phyloP scores from a whole-genome alignment of 1,284 basidiomycete species.

The Boletus semigastroideus region DNA sequence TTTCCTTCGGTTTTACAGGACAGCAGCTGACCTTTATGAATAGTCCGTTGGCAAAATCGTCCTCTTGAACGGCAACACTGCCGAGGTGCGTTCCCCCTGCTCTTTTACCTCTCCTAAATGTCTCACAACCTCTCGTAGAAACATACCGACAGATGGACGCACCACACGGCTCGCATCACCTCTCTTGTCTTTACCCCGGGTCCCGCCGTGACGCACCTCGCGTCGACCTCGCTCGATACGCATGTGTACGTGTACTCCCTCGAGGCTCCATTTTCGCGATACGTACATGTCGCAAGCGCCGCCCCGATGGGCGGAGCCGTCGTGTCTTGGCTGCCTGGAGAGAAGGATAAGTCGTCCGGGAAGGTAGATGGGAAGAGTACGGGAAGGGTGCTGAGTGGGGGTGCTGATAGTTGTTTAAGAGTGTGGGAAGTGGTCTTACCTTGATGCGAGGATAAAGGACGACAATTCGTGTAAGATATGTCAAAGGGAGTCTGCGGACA shows the following conservation, averaged over 20 bases:
- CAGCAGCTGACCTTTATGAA: not conserved
- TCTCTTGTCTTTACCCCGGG: conserved; percentile 56
- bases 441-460: conserved; percentile 10
- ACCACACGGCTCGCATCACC: conserved; percentile 83
- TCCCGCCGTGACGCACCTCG: conserved; percentile 50
- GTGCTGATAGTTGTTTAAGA: conserved; percentile 82
- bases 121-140: conserved; percentile 6
- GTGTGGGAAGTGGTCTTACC: conserved; percentile 70
- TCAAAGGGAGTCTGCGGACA: too few species aligned
- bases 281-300: conserved; percentile 84
- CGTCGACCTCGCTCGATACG: conserved; percentile 89
- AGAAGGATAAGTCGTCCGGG: not conserved
- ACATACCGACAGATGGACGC: conserved; percentile 67
- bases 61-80: conserved; percentile 68
- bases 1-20: not conserved
- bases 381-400: conserved; percentile 66
- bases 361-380: conserved; percentile 28
- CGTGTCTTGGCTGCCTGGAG: conserved; percentile 70
- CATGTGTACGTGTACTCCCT: conserved; percentile 90
- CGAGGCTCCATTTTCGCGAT: conserved; percentile 66
- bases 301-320: conserved; percentile 79
- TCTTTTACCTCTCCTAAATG: not conserved
- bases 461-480: too few species aligned
- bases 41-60: conserved; percentile 74
- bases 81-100: conserved; percentile 45